phyloP scores from a whole-genome alignment of 2,329 filamentous ascomycete genomes.

The Cladosporium sp. region DNA sequence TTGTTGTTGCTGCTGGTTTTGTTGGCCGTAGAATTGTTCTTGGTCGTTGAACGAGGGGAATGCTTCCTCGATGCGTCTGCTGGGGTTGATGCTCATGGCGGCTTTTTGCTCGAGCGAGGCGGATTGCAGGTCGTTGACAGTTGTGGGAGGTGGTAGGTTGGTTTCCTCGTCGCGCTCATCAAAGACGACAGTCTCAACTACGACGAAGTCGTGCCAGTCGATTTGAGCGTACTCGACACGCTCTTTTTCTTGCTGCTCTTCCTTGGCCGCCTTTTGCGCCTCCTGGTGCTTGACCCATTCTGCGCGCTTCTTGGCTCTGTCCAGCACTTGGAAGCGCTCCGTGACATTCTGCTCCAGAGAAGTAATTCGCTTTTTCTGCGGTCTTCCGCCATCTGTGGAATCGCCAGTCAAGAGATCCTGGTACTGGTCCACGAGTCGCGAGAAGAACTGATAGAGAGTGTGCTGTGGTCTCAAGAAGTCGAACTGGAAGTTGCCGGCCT shows the following conservation, averaged over 20 bases:
- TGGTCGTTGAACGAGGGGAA: conserved; percentile 73
- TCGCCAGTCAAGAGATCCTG: conserved; percentile 72
- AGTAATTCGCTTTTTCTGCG: conserved; percentile 70
- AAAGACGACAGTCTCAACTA: conserved; percentile 93
- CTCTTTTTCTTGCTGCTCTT: conserved; percentile 83
- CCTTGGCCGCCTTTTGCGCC: conserved; percentile 81
- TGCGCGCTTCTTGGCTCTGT: conserved; percentile 79
- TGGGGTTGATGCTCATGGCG: conserved; percentile 78
- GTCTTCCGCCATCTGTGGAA: conserved; percentile 68
- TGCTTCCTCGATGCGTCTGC: conserved; percentile 89
- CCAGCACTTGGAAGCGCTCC: conserved; percentile 78
- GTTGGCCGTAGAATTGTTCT: conserved; percentile 43
- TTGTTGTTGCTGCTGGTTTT: conserved; percentile 20
- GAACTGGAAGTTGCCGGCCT: conserved; percentile 90
- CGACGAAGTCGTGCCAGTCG: conserved; percentile 96
- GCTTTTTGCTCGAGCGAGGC: conserved; percentile 95
- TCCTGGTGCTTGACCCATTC: conserved; percentile 86
- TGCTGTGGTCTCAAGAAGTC: conserved; percentile 95
- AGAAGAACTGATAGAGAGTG: conserved; percentile 94
- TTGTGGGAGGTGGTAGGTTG: conserved; percentile 85
- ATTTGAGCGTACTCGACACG: conserved; percentile 78
- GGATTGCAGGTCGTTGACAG: conserved; percentile 87
- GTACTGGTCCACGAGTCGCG: conserved; percentile 90
- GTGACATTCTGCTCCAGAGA: conserved; percentile 73
- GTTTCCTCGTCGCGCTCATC: conserved; percentile 83